phyloP scores from a whole-genome alignment of 495 filamentous ascomycete genomes.

The Chlorociboria aeruginascens region DNA sequence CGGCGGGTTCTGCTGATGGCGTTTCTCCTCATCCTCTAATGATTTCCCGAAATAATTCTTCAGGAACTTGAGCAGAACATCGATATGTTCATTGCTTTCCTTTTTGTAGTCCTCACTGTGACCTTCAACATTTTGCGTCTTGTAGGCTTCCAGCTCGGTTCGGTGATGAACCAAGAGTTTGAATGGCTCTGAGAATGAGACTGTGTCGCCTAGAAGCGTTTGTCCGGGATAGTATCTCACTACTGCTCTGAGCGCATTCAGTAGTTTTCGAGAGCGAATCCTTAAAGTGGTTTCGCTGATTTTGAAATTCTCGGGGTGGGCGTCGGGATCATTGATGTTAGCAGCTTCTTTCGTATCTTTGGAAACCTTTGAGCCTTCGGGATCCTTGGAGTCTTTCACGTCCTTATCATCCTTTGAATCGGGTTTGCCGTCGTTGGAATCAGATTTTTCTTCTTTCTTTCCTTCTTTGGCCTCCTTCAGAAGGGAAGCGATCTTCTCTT shows the following conservation, averaged over 20 bases:
- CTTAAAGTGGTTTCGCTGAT: neutral
- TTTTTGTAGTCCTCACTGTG: neutral
- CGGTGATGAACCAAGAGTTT: slow-evolving; percentile 1
- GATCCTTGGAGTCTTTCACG: no score
- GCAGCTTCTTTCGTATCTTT: no score
- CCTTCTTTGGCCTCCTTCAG: no score
- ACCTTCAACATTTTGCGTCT: neutral
- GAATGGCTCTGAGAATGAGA: slow-evolving; percentile 4
- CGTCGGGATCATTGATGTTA: no score
- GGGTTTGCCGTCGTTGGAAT: no score
- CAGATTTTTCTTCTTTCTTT: no score
- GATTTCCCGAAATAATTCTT: neutral
- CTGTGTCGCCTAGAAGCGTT: slow-evolving; percentile 1
- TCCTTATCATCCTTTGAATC: no score
- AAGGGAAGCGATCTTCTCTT: no score
- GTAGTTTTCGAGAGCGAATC: slow-evolving; percentile 1
- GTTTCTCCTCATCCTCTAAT: slow-evolving; percentile 2
- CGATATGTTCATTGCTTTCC: slow-evolving; percentile 2
- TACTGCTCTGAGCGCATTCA: slow-evolving; percentile 3
- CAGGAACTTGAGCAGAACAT: slow-evolving; percentile 3
- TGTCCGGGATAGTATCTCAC: slow-evolving; percentile 5
- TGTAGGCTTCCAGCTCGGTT: slow-evolving; percentile 1
- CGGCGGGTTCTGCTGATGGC: neutral
- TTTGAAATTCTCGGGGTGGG: no score
- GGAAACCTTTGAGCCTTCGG: no score